Conservation (phyloP, 2,329 filamentous ascomycete genomes). For the Hypomyces rosellus region DNA sequence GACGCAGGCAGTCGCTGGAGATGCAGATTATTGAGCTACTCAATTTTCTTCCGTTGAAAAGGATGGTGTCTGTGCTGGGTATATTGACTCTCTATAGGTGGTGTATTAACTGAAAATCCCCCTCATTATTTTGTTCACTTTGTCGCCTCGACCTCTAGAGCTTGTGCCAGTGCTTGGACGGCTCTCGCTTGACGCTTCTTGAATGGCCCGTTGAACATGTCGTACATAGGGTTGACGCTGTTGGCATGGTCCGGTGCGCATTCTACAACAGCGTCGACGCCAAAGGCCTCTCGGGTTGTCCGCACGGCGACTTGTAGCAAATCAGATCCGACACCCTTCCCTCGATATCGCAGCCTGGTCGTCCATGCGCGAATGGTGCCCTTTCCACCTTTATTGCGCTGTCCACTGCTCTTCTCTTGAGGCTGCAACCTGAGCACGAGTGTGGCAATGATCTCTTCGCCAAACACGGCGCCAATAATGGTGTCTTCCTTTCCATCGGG, state of each 20-base stretch:
- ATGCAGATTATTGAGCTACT: no score
- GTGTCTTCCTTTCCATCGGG: slow-evolving; percentile 40
- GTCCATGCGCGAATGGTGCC: slow-evolving; percentile 77
- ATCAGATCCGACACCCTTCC: slow-evolving; percentile 63
- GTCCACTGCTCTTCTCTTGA: slow-evolving; percentile 1
- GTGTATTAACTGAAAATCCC: no score
- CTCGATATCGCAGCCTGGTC: slow-evolving; percentile 61
- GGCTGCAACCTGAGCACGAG: slow-evolving; percentile 58
- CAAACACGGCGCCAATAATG: slow-evolving; percentile 58
- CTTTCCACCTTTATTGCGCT: slow-evolving; percentile 40
- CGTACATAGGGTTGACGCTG: slow-evolving; percentile 51
- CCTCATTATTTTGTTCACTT: not conserved
- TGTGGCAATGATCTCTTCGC: slow-evolving; percentile 61
- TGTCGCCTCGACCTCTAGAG: slow-evolving; percentile 8
- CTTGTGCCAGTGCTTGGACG: slow-evolving; percentile 34
- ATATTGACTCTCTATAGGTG: no score
- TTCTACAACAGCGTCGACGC: slow-evolving; percentile 53
- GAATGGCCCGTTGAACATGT: slow-evolving; percentile 54
- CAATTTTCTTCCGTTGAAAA: no score
- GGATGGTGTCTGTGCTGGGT: no score
- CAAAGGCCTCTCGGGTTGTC: slow-evolving; percentile 56
- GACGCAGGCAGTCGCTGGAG: no score
- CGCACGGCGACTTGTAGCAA: slow-evolving; percentile 66
- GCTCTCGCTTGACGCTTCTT: slow-evolving; percentile 50
- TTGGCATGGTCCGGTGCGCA: slow-evolving; percentile 77